phyloP scores from a whole-genome alignment of 306 rosid species.

The Elaeagnus macrophylla region DNA sequence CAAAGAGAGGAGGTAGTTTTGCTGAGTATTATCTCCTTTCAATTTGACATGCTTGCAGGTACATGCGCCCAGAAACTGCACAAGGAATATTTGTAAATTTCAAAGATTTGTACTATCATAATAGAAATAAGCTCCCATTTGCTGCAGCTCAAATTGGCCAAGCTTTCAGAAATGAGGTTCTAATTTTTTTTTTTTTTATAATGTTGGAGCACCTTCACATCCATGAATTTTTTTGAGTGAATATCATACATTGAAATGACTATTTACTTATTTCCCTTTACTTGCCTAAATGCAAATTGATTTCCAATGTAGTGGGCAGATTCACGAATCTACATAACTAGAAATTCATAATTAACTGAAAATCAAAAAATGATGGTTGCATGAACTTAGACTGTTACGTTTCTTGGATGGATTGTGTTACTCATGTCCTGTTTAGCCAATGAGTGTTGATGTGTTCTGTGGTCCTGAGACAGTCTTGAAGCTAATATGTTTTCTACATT shows the following conservation, averaged over 20 bases:
- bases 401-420: too few relatives aligned
- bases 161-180: constrained; percentile 93
- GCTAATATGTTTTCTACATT: background rate
- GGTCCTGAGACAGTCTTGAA: background rate
- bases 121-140: constrained; percentile 88
- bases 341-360: too few relatives aligned
- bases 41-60: constrained; percentile 38
- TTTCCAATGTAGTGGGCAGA: too few relatives aligned
- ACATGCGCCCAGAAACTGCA: constrained; percentile 94
- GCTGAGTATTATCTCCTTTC: constrained; percentile 1
- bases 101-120: constrained; percentile 75
- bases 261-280: too few relatives aligned
- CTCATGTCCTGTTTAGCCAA: too few relatives aligned
- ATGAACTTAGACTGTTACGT: too few relatives aligned
- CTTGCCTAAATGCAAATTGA: too few relatives aligned
- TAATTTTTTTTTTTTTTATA: background rate
- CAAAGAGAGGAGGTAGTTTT: background rate
- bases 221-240: background rate
- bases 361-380: too few relatives aligned
- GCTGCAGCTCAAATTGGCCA: constrained; percentile 95
- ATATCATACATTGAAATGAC: too few relatives aligned
- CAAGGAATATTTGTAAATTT: constrained; percentile 96
- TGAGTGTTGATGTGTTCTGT: too few relatives aligned
- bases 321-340: too few relatives aligned
- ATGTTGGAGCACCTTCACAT: background rate